These are phyloP conservation scores for Phaeomoniella chlamydospora DNA, from an alignment of 2,329 filamentous ascomycete genomes.

Conservation along the genomic window DNA sequence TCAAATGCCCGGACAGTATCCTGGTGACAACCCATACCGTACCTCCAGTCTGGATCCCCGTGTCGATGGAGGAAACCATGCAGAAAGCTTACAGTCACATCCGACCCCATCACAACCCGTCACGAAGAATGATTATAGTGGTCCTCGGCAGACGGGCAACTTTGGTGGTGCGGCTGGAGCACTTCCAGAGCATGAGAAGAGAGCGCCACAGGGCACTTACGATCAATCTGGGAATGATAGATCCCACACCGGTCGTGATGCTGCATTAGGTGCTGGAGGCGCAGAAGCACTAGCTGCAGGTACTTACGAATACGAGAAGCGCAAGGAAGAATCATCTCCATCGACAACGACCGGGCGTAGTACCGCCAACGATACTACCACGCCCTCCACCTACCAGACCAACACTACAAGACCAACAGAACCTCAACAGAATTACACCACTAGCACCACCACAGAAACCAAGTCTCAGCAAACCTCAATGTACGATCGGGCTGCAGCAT, in stretches of 20 bases:
- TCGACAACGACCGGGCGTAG: no score
- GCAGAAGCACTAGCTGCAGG: constrained; percentile 7
- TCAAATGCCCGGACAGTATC: constrained; percentile 3
- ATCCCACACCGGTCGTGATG: constrained; percentile 6
- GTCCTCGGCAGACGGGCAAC: constrained; percentile 1
- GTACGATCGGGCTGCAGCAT: background rate
- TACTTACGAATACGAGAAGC: constrained; percentile 7
- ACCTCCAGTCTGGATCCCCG: constrained; percentile 5
- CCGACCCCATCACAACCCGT: background rate
- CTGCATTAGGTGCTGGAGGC: constrained; percentile 4
- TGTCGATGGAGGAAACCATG: constrained; percentile 3
- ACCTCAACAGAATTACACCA: no score
- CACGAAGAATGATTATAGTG: background rate
- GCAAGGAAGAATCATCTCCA: no score
- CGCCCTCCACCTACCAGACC: no score
- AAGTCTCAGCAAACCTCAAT: background rate
- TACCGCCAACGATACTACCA: no score
- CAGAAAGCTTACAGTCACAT: background rate
- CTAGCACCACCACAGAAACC: background rate
- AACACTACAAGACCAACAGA: no score
- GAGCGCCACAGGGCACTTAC: background rate
- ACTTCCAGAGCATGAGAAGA: background rate
- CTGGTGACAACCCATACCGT: constrained; percentile 5
- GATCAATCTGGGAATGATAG: background rate
- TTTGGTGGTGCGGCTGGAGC: constrained; percentile 1